Evolutionary conservation across 768 basidiomycete species (phyloP), one percentile per base, ranked within the genome.

Genomic region (Lentinus brumalis): DNA sequence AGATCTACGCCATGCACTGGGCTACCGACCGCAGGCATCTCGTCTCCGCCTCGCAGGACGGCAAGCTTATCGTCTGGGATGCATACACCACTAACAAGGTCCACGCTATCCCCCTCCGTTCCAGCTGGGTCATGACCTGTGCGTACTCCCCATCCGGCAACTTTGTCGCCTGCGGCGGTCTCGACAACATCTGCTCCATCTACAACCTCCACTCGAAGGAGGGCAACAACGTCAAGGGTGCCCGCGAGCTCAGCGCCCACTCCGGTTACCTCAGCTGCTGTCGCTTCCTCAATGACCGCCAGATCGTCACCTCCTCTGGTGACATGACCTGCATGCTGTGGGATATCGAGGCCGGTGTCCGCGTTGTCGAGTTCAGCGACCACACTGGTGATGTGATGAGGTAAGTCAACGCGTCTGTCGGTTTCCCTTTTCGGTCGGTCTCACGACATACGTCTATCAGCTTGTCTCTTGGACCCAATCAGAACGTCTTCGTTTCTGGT

Each of bases 1-100:
- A 99, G 83, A 98, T 99, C 72, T 99, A 99, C 75, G 96, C 96
- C 50, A 97, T 99, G 92, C 97, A 99, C 76, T 99, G 97, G 97
- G 91, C 96, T 38, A 88, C 91, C 54, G 96, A 99, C 81, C 86
- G 94, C 71, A 84, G 97, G 69, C 96, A 99, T 80, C 86, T 99
- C 62, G 96, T 99, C 39, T 98, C 97, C 15, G 96, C 96, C n/a
- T 98, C 96, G 2, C 96, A 99, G 74, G 96, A 99, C 73, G 96
- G 96, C 55, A 99, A 99, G 76, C 86, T 99, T 60, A 98, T 99
- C 73, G 96, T 99, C 56, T 99, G 96, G 96, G 96, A 99, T 76
- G 96, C 96, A 53, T 98, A 98, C 77, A 98, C 96, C n/a, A 97
- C 96, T 60, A 99, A 99, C 85, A 99, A 99, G 81, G 96, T 99